phyloP scores from a whole-genome alignment of 2,329 filamentous ascomycete genomes.

The Fusarium luffae region DNA sequence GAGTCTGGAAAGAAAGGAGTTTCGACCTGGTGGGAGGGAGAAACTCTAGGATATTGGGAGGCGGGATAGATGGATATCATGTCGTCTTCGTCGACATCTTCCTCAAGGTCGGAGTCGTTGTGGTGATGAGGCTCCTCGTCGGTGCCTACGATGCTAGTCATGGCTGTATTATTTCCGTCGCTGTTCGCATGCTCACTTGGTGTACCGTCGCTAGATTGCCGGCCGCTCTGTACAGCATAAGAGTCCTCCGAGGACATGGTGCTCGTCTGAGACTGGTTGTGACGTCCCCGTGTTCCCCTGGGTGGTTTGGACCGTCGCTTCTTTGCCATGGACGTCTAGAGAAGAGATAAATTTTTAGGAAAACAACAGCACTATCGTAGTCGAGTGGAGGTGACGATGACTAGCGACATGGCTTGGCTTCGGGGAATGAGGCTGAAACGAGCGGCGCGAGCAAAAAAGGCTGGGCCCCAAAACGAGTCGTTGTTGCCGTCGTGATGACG shows the following conservation, averaged over 20 bases:
- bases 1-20: slow-evolving; percentile 50
- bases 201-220: slow-evolving; percentile 51
- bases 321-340: slow-evolving; percentile 50
- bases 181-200: slow-evolving; percentile 49
- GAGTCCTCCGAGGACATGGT: slow-evolving; percentile 50
- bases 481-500: slow-evolving; percentile 13
- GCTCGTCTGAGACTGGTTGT: slow-evolving; percentile 43
- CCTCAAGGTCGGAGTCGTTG: slow-evolving; percentile 41
- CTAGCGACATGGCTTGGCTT: slow-evolving; percentile 40
- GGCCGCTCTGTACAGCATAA: slow-evolving; percentile 43
- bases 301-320: slow-evolving; percentile 47
- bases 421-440: slow-evolving; percentile 24
- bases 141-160: slow-evolving; percentile 53
- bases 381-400: slow-evolving; percentile 27
- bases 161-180: slow-evolving; percentile 51
- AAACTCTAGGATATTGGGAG: slow-evolving; percentile 54
- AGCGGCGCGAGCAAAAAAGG: slow-evolving; percentile 32
- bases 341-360: neutral
- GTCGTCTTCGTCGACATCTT: slow-evolving; percentile 49
- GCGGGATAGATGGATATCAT: slow-evolving; percentile 58
- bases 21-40: slow-evolving; percentile 51
- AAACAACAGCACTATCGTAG: slow-evolving; percentile 34
- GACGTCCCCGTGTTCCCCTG: slow-evolving; percentile 41
- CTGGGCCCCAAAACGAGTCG: slow-evolving; percentile 2
- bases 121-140: slow-evolving; percentile 49